Base-by-base conservation (phyloP, 768 basidiomycete species). In the Agaricus blazei region DNA sequence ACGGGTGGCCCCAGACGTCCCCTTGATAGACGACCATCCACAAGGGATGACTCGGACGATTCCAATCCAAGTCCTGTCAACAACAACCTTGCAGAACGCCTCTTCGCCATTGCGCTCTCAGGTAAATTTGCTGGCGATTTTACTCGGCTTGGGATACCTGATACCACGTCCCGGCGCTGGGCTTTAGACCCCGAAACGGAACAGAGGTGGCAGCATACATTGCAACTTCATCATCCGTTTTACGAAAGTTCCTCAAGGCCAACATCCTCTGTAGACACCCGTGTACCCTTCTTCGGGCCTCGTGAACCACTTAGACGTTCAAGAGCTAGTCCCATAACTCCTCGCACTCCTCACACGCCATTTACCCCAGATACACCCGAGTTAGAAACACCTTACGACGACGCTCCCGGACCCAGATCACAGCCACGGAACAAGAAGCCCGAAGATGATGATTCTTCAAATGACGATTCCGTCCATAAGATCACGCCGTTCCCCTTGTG, bases 401-500 rank as follows among this genome's bases (percentile, higher is more conserved):
- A 49, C 3, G 48, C 44, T 15, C 48, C 54, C 34, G 54, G 42
- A 44, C 48, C 54, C 34, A 48, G 42, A 44, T 43, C 47, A 49
- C 24, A 43, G 23, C 31, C 41, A 24, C 29, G 23, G 24, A 56
- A 40, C 28, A 12, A 50, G 48, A 56, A 56, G 36, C 15, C 19
- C 40, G 23, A 23, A 4, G 31, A 44, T 14, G 31, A 44, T 14
- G 43, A 29, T 15, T 38, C 48, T 55, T 29, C 41, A 28, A 41
- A 49, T 37, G 28, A 50, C n/a, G 31, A n/a, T 38, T 56, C 48
- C 12, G 23, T 44, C 29, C 26, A 31, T 11, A 24, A 4, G 48
- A 50, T 56, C 42, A 56, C 54, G n/a, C 54, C 54, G 9, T 56
- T 56, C 48, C 54, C 37, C 19, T 44, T 56, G 42, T 56, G 54